phyloP scores from a whole-genome alignment of 371 early-diverging fungal genomes.

The Enterocytospora artemiae region DNA sequence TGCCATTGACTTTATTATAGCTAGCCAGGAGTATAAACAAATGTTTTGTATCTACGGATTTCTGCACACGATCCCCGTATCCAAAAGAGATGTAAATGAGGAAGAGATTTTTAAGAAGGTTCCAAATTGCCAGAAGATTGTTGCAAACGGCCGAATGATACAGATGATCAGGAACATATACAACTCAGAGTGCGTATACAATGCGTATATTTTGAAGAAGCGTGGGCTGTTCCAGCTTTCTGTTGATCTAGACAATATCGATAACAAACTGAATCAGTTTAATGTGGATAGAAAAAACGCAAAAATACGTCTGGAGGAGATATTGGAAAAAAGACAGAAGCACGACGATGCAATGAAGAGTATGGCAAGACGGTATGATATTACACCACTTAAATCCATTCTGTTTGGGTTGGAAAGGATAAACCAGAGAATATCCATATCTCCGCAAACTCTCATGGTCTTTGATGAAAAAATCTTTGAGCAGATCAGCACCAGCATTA shows the following conservation, averaged over 20 bases:
- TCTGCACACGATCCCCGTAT: constrained; percentile 53
- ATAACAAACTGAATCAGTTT: constrained; percentile 23
- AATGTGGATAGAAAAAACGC: constrained; percentile 33
- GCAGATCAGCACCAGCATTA: background rate
- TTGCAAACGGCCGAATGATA: constrained; percentile 42
- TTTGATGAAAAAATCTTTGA: background rate
- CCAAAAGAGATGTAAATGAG: constrained; percentile 47
- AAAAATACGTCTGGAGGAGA: constrained; percentile 17
- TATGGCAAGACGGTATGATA: background rate
- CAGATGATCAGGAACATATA: constrained; percentile 56
- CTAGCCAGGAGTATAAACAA: constrained; percentile 38
- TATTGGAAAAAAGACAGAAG: constrained; percentile 5
- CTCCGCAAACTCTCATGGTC: background rate
- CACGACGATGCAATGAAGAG: background rate
- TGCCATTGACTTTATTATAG: constrained; percentile 54
- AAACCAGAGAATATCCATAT: background rate
- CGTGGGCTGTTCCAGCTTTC: constrained; percentile 29
- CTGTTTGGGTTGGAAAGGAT: background rate
- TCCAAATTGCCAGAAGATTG: constrained; percentile 43
- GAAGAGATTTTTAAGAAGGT: constrained; percentile 38
- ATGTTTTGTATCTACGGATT: constrained; percentile 46
- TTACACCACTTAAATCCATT: background rate
- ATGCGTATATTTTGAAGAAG: constrained; percentile 20
- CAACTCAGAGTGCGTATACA: constrained; percentile 43
- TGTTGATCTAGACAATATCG: constrained; percentile 26